phyloP scores from a whole-genome alignment of 768 basidiomycete species.

The Tulasnella sp. region DNA sequence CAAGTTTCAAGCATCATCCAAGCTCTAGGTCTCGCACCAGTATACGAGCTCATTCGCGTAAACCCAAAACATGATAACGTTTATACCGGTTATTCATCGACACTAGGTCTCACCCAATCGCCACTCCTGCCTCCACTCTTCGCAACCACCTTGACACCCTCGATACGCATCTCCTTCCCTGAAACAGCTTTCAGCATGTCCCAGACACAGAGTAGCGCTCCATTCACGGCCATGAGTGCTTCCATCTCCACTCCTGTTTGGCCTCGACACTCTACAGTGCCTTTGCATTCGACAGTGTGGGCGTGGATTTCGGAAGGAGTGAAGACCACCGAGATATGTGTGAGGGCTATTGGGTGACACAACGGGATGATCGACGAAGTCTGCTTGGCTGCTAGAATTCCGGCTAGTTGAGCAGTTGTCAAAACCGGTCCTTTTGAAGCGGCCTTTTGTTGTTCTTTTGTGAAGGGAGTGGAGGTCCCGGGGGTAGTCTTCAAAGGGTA shows the following conservation, averaged over 20 bases:
- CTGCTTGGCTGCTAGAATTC: conserved; percentile 84
- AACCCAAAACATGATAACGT: background rate
- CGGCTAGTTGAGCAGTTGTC: conserved; percentile 76
- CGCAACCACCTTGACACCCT: conserved; percentile 32
- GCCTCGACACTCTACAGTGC: conserved; percentile 69
- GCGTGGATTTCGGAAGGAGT: conserved; percentile 35
- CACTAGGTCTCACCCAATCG: conserved; percentile 46
- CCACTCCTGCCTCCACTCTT: conserved; percentile 76
- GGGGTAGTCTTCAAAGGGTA: conserved; percentile 40
- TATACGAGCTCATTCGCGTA: background rate
- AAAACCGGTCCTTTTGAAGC: conserved; percentile 64
- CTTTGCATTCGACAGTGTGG: conserved; percentile 50
- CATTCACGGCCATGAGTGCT: conserved; percentile 76
- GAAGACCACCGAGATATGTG: conserved; percentile 63
- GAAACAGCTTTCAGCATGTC: conserved; percentile 91
- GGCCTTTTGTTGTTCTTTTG: conserved; percentile 42
- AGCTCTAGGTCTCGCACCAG: background rate
- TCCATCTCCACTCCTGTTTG: conserved; percentile 93
- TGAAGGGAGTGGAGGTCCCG: background rate
- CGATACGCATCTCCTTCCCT: conserved; percentile 80
- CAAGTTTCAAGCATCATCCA: background rate
- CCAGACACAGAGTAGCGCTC: conserved; percentile 79
- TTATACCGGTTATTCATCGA: background rate
- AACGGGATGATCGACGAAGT: conserved; percentile 81
- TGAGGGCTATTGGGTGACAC: conserved; percentile 77